Conservation (phyloP, 352 stramenopile species). For the Globisporangium lucens region DNA sequence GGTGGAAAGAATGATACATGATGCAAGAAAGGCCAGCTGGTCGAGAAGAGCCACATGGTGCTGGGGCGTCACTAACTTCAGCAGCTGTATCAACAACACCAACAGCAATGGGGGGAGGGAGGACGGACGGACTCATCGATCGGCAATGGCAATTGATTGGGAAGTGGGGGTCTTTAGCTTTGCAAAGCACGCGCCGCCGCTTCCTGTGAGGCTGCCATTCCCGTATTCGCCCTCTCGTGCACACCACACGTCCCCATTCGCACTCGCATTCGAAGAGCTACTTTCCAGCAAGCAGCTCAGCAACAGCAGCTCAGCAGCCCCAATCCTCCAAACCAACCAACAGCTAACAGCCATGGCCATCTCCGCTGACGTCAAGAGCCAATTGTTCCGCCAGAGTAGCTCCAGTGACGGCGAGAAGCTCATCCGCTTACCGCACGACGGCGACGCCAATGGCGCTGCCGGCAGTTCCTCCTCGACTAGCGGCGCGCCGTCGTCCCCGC, state of each 20-base stretch:
- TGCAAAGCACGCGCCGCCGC: background rate
- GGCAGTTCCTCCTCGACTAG: background rate
- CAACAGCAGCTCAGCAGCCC: background rate
- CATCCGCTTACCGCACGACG: conserved; percentile 16
- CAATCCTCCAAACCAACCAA: background rate
- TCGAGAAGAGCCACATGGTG: background rate
- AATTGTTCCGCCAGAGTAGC: conserved; percentile 19
- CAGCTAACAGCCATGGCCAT: conserved; percentile 10
- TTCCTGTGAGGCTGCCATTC: background rate
- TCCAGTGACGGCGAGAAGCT: conserved; percentile 17
- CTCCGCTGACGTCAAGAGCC: conserved; percentile 17
- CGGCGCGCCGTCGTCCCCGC: background rate
- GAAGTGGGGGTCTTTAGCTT: background rate
- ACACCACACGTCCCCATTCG: background rate
- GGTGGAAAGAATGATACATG: background rate
- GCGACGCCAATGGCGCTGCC: background rate
- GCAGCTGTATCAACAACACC: background rate
- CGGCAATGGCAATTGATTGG: background rate
- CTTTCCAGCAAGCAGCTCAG: too few species aligned
- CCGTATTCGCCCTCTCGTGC: background rate
- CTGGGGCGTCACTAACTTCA: background rate
- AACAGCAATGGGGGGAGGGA: background rate
- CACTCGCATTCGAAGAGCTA: background rate
- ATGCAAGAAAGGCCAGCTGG: background rate
- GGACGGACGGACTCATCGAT: background rate